Base-by-base conservation (phyloP, 345 rosid genomes). In the Salix viminalis region DNA sequence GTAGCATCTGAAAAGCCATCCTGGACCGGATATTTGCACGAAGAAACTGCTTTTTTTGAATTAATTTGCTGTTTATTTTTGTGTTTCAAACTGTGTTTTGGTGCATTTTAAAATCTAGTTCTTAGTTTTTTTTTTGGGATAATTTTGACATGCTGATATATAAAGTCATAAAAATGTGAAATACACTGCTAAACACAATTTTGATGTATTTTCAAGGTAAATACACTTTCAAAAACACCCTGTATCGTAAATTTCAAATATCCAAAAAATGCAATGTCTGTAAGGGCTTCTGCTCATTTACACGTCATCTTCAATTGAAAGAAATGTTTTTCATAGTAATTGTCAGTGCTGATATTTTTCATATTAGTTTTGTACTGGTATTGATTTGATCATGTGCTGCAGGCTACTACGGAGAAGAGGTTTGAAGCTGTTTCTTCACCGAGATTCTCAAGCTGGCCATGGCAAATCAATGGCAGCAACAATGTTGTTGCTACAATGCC, bases 361-460 rank as follows among this genome's bases (percentile, higher is more conserved):
- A 6, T 6, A 18, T 50, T 18, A 50, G 2, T 18, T 0, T 6
- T 16, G 9, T 0, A 50, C 58, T 16, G 6, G 3, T 50, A 18
- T 18, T 52, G 64, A 58, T n/a, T 36, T 39, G 24, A 1, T 58
- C 18, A 5, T 34, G 18, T 42, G 44, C 28, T 65, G 54, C 61
- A 80, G 79, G 50, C 10, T 23, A 14, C 42, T 23, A 14, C 42
- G 1, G 76, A 72, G 52, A 48, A 44, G 64, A 76, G 32, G 50
- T 8, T 44, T 6, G 68, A 66, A 23, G 39, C 72, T 7, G 58
- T 5, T 26, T 64, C 64, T 15, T 42, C 68, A 4, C 62, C 23
- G 4, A 39, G 65, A 50, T 75, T 86, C 71, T 58, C 87, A 5
- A 84, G 76, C 70, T 80, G 80, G 77, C 79, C 79, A 77, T 87